These are phyloP conservation scores for Mrakia gelida DNA, from an alignment of 768 basidiomycete genomes.

Conservation along the genomic window DNA sequence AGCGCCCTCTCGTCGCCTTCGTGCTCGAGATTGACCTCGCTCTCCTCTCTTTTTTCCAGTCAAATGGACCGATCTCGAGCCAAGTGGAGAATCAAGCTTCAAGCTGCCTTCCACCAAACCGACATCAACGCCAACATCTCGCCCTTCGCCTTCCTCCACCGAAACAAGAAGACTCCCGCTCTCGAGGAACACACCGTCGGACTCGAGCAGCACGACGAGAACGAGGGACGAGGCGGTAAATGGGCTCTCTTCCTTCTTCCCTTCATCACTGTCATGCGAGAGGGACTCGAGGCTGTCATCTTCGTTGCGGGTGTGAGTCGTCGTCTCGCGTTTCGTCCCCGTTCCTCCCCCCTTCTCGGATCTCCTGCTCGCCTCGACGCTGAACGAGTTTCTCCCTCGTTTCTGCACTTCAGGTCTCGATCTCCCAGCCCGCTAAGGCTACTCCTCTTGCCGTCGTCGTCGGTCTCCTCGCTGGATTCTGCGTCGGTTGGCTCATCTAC, in stretches of 20 bases:
- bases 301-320: conserved; percentile 76
- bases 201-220: conserved; percentile 7
- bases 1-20: no score
- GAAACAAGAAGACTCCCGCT: background rate
- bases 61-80: conserved; percentile 88
- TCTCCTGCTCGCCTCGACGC: background rate
- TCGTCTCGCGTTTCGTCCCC: background rate
- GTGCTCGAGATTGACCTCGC: no score
- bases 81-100: conserved; percentile 91
- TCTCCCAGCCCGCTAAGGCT: conserved; percentile 71
- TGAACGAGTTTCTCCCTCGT: background rate
- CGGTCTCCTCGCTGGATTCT: conserved; percentile 47
- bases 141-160: background rate
- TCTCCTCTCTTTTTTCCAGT: background rate
- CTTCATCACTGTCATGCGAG: conserved; percentile 83
- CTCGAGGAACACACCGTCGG: conserved; percentile 31
- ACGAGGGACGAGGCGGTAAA: conserved; percentile 55
- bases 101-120: conserved; percentile 59
- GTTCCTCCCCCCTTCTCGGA: background rate
- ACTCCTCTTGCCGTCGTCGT: conserved; percentile 88
- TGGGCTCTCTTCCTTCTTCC: conserved; percentile 89
- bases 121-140: conserved; percentile 35
- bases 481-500: conserved; percentile 57
- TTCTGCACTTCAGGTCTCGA: conserved; percentile 54
- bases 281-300: conserved; percentile 88